These are phyloP conservation scores for Hypoxylon lienhwacheense DNA, from an alignment of 495 filamentous ascomycete species.

Conservation along the genomic window DNA sequence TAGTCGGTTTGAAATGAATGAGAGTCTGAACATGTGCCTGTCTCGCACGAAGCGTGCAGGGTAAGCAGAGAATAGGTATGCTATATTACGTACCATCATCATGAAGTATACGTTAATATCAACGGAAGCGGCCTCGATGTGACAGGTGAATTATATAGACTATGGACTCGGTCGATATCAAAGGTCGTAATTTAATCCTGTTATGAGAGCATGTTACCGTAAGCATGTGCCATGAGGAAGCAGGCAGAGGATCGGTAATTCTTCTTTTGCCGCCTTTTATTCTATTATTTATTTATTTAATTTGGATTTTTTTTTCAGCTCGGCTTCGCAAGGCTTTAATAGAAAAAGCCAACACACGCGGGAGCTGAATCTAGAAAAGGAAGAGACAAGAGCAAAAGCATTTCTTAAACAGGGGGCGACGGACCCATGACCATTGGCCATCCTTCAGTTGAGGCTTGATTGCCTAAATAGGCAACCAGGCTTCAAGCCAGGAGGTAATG, in stretches of 20 bases:
- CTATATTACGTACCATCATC: too few relatives aligned
- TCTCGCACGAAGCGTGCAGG: too few relatives aligned
- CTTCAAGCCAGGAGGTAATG: slow-evolving; percentile 8
- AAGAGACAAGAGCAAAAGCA: not conserved
- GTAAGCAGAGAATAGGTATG: too few relatives aligned
- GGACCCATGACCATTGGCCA: slow-evolving; percentile 2
- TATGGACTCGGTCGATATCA: too few relatives aligned
- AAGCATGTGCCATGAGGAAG: not conserved
- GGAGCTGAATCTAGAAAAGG: slow-evolving; percentile 23
- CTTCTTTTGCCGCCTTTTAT: slow-evolving; percentile 24
- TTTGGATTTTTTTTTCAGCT: slow-evolving; percentile 26
- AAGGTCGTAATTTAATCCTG: too few relatives aligned
- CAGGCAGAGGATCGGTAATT: slow-evolving; percentile 28
- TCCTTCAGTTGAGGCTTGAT: slow-evolving; percentile 7
- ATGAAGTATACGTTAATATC: slow-evolving; percentile 3
- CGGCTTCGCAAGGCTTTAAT: slow-evolving; percentile 21
- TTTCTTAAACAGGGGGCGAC: slow-evolving; percentile 7
- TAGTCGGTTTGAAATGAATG: slow-evolving; percentile 9
- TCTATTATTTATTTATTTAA: slow-evolving; percentile 8
- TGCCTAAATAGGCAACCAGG: slow-evolving; percentile 16
- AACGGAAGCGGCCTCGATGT: slow-evolving; percentile 11
- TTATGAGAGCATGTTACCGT: too few relatives aligned
- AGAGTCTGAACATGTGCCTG: slow-evolving; percentile 1
- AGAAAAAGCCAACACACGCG: slow-evolving; percentile 6
- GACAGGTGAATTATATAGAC: too few relatives aligned